Evolutionary conservation across 441 rosid genomes (phyloP).

Genomic region (Geranium incanum): DNA sequence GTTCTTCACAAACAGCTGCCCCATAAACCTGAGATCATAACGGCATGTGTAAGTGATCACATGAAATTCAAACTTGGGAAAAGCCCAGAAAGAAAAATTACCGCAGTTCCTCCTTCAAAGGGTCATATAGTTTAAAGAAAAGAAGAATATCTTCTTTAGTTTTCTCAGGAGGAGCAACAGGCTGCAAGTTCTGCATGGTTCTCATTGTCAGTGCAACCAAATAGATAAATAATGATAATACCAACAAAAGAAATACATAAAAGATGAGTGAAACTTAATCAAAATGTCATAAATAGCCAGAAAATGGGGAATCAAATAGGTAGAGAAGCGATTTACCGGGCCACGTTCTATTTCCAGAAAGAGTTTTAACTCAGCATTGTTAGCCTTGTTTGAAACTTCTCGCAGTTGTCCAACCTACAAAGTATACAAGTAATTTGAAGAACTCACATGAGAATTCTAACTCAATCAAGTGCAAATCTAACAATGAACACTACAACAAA

Average conservation of each 20-base stretch:
- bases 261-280: background rate
- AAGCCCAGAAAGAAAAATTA: slow-evolving; percentile 22
- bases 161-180: slow-evolving; percentile 52
- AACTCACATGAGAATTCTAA: background rate
- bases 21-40: slow-evolving; percentile 45
- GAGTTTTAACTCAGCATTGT: slow-evolving; percentile 59
- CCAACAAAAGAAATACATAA: background rate
- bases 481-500: background rate
- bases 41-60: slow-evolving; percentile 13
- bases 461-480: background rate
- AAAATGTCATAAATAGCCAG: slow-evolving; percentile 17
- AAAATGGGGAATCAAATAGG: background rate
- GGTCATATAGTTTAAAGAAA: slow-evolving; percentile 66
- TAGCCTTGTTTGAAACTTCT: slow-evolving; percentile 59
- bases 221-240: background rate
- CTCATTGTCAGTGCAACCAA: slow-evolving; percentile 8
- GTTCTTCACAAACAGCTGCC: slow-evolving; percentile 54
- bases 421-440: background rate
- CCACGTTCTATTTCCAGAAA: slow-evolving; percentile 57
- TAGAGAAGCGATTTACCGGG: slow-evolving; percentile 30
- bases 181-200: slow-evolving; percentile 44
- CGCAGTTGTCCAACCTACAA: slow-evolving; percentile 62
- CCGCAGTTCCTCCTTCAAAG: slow-evolving; percentile 51
- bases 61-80: slow-evolving; percentile 7
- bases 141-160: slow-evolving; percentile 59